A percentile compares a stretch with the other conserved stretches of the same genome.
Evolutionary conservation across 176 grass and related monocot genomes (phyloP).

Genomic region (Elymus sibiricus): DNA sequence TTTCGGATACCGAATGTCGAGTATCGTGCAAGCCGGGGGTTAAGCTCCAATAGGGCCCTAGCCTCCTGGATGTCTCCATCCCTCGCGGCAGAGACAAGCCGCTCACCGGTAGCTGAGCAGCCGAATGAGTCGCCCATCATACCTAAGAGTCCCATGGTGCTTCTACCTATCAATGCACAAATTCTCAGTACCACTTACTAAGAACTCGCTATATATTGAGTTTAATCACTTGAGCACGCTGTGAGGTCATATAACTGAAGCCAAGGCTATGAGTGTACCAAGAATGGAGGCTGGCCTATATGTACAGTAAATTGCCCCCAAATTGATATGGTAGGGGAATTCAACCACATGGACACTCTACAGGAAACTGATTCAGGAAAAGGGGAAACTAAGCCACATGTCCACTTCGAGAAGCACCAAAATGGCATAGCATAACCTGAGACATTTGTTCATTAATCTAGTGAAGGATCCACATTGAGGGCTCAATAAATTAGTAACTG

Average conservation of each 20-base stretch:
- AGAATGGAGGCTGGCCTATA: conserved; percentile 6
- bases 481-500: not conserved
- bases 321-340: conserved; percentile 6
- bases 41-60: conserved; percentile 80
- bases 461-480: not conserved
- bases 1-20: conserved; percentile 83
- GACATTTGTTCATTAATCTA: not conserved
- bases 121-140: conserved; percentile 83
- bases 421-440: conserved; percentile 7
- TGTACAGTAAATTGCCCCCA: not conserved
- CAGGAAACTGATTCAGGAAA: conserved; percentile 25
- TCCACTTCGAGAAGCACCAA: not conserved
- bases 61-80: conserved; percentile 93
- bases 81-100: conserved; percentile 77
- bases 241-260: not conserved
- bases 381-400: conserved; percentile 15
- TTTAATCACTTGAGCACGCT: not conserved
- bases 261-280: not conserved
- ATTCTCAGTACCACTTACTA: conserved; percentile 9
- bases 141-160: conserved; percentile 73
- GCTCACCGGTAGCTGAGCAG: conserved; percentile 81
- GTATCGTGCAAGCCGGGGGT: conserved; percentile 80
- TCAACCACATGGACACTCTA: conserved; percentile 28
- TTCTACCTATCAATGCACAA: conserved; percentile 27
- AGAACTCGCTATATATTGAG: not conserved